These are phyloP conservation scores for Talaromyces sp. DNA, from an alignment of 2,329 filamentous ascomycete species.

Conservation along the genomic window DNA sequence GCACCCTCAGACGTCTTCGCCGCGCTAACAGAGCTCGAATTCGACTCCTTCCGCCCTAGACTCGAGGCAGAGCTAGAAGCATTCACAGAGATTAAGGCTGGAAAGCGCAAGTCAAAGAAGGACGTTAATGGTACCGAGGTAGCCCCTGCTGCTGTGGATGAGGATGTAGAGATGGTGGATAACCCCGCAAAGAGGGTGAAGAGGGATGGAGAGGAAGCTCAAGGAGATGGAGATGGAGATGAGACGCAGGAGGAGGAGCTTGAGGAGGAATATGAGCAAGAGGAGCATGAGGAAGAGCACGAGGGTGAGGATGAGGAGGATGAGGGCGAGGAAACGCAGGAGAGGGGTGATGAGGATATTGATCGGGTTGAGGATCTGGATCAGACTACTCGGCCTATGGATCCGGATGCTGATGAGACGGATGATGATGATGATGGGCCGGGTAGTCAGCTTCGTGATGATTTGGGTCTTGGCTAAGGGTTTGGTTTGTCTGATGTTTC, in stretches of 20 bases:
- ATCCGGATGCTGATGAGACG: conserved; percentile 39
- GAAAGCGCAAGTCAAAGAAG: conserved; percentile 51
- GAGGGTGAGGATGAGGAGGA: conserved; percentile 27
- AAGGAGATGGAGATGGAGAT: conserved; percentile 15
- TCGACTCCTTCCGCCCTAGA: conserved; percentile 60
- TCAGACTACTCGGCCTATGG: conserved; percentile 27
- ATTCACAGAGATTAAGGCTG: conserved; percentile 48
- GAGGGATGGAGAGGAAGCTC: conserved; percentile 20
- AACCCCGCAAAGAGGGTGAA: conserved; percentile 28
- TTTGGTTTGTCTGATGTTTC: not conserved
- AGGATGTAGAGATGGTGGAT: conserved; percentile 25
- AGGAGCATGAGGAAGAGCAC: conserved; percentile 17
- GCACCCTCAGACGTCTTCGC: conserved; percentile 63
- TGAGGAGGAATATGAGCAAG: conserved; percentile 24
- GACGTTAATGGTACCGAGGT: conserved; percentile 40
- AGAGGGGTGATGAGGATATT: conserved; percentile 36
- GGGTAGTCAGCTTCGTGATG: conserved; percentile 34
- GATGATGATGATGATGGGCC: conserved; percentile 37
- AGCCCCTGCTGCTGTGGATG: conserved; percentile 17
- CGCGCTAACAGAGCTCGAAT: conserved; percentile 63
- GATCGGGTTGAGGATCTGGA: conserved; percentile 44
- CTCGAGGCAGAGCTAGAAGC: conserved; percentile 62
- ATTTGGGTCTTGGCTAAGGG: conserved; percentile 32
- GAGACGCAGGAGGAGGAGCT: conserved; percentile 32
- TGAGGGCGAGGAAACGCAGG: conserved; percentile 24